A percentile compares a stretch with the other conserved stretches of the same genome.
Conservation (phyloP, 23 red algal genomes). For the Gracilaria vermiculophylla region DNA sequence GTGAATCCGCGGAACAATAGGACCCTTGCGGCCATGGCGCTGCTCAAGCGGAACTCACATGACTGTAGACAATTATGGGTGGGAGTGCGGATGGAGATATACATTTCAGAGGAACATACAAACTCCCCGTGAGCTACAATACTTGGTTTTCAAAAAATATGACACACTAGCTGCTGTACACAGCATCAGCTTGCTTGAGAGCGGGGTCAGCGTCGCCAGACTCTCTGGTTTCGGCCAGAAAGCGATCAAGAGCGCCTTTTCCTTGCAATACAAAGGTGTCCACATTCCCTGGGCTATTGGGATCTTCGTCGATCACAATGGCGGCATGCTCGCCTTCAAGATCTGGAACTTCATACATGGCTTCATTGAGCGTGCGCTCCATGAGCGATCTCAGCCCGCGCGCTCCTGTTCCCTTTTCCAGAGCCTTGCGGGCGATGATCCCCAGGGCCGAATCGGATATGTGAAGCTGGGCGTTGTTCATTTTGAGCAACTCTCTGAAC, state of each 20-base stretch:
- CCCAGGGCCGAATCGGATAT: slow-evolving; percentile 79
- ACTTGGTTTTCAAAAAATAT: slow-evolving; percentile 4
- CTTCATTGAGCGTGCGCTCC: slow-evolving; percentile 83
- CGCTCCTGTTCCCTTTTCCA: slow-evolving; percentile 88
- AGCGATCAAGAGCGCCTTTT: slow-evolving; percentile 52
- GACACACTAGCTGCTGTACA: background rate
- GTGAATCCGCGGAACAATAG: background rate
- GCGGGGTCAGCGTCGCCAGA: background rate
- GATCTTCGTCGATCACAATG: slow-evolving; percentile 57
- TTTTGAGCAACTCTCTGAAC: slow-evolving; percentile 79
- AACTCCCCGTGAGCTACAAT: background rate
- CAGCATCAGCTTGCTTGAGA: slow-evolving; percentile 37
- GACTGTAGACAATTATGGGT: slow-evolving; percentile 4
- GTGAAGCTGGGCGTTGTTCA: slow-evolving; percentile 86
- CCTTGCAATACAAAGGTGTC: slow-evolving; percentile 39
- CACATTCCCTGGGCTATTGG: slow-evolving; percentile 14
- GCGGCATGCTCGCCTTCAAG: slow-evolving; percentile 19
- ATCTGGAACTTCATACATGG: slow-evolving; percentile 78
- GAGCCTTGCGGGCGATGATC: slow-evolving; percentile 75
- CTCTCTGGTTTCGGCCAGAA: slow-evolving; percentile 37
- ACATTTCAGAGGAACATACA: slow-evolving; percentile 8
- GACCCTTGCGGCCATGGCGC: background rate
- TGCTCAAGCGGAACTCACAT: background rate
- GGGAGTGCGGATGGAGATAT: slow-evolving; percentile 2
- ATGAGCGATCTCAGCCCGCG: slow-evolving; percentile 87